Conservation (phyloP, 495 filamentous ascomycete genomes). For the Neurospora sp. region DNA sequence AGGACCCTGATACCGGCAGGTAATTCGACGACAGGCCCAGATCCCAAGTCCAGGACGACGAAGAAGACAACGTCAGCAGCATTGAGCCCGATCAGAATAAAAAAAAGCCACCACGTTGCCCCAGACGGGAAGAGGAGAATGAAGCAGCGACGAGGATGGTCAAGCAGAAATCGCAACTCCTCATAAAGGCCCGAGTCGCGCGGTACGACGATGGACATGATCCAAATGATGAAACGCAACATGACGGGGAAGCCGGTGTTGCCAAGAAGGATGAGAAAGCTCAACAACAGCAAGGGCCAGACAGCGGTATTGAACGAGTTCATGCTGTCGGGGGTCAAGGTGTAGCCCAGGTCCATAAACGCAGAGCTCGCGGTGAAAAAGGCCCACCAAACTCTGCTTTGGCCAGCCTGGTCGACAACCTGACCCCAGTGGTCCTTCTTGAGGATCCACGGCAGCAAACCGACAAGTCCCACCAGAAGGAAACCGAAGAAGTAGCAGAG, state of each 20-base stretch:
- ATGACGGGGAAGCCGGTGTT: slow-evolving; percentile 94
- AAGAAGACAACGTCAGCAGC: slow-evolving; percentile 78
- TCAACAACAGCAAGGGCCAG: slow-evolving; percentile 63
- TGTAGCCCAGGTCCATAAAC: slow-evolving; percentile 84
- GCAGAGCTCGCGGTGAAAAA: slow-evolving; percentile 77
- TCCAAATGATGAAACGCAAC: slow-evolving; percentile 84
- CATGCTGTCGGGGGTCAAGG: slow-evolving; percentile 89
- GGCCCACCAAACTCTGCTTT: slow-evolving; percentile 76
- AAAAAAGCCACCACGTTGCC: slow-evolving; percentile 95
- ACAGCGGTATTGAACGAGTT: slow-evolving; percentile 68
- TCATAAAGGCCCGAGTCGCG: slow-evolving; percentile 63
- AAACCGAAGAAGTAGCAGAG: slow-evolving; percentile 69
- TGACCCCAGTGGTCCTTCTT: slow-evolving; percentile 43
- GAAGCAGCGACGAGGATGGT: slow-evolving; percentile 91
- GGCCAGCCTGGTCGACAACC: slow-evolving; percentile 49
- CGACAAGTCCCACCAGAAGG: slow-evolving; percentile 60
- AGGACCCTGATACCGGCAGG: slow-evolving; percentile 63
- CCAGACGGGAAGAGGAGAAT: slow-evolving; percentile 81
- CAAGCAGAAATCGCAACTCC: slow-evolving; percentile 79
- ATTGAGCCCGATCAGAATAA: slow-evolving; percentile 73
- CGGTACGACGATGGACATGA: slow-evolving; percentile 48
- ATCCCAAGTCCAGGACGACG: slow-evolving; percentile 75
- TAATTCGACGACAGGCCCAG: slow-evolving; percentile 48
- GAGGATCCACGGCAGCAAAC: slow-evolving; percentile 72
- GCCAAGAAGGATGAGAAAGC: slow-evolving; percentile 79